These are phyloP conservation scores for Monilinia laxa DNA, from an alignment of 2,329 filamentous ascomycete genomes.

Conservation along the genomic window DNA sequence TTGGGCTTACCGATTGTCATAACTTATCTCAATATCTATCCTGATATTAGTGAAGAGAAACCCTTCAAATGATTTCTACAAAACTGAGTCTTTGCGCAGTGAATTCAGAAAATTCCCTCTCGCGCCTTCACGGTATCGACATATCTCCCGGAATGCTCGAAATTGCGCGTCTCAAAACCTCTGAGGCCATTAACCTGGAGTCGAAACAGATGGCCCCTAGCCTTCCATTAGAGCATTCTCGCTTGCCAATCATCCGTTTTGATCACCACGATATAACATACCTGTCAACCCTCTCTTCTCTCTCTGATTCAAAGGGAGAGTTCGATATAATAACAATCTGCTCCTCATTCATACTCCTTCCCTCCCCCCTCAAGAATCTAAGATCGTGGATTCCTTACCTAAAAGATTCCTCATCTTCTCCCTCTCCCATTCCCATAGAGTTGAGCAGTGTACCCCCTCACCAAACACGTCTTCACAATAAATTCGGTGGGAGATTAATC, in stretches of 20 bases:
- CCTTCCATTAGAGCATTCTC: too few relatives aligned
- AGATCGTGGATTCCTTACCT: constrained; percentile 12
- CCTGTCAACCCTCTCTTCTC: background rate
- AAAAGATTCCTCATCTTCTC: background rate
- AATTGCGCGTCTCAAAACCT: constrained; percentile 1
- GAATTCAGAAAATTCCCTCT: background rate
- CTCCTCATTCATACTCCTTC: constrained; percentile 1
- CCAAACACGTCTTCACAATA: too few relatives aligned
- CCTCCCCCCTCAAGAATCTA: background rate
- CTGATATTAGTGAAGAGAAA: background rate
- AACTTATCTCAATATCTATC: background rate
- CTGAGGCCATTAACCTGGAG: too few relatives aligned
- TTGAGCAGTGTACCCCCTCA: too few relatives aligned
- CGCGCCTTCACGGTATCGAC: constrained; percentile 2
- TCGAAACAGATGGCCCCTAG: too few relatives aligned
- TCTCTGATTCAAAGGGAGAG: background rate
- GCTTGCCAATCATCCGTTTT: background rate
- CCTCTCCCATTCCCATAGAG: background rate
- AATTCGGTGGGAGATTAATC: constrained; percentile 2
- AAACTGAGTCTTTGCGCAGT: background rate
- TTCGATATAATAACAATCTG: constrained; percentile 14
- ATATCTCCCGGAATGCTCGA: constrained; percentile 6
- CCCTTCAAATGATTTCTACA: background rate
- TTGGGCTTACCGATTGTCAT: background rate
- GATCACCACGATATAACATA: background rate